Evolutionary conservation across 805 yeast species (phyloP).

Genomic region (Torulaspora franciscae): DNA sequence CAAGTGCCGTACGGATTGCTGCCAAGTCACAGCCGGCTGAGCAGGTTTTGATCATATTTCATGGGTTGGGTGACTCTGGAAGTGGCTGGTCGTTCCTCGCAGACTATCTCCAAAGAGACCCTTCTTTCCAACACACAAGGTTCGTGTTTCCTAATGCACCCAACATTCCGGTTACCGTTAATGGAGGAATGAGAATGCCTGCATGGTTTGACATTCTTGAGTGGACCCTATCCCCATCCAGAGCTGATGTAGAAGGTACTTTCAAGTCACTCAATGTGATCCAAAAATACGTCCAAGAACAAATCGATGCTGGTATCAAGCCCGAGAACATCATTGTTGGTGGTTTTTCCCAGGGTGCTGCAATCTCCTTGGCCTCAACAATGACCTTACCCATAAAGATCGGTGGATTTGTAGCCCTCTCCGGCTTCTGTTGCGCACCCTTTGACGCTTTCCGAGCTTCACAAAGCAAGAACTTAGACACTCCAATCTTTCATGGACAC

Average conservation of each 20-base stretch:
- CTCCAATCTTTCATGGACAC: conserved; percentile 86
- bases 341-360: conserved; percentile 95
- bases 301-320: conserved; percentile 50
- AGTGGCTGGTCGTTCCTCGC: conserved; percentile 85
- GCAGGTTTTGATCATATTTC: conserved; percentile 70
- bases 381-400: conserved; percentile 53
- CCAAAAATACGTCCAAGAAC: conserved; percentile 46
- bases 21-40: conserved; percentile 40
- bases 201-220: conserved; percentile 80
- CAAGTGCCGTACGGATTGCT: conserved; percentile 34
- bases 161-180: conserved; percentile 56
- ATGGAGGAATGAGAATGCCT: conserved; percentile 64
- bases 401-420: conserved; percentile 72
- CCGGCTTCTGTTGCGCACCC: conserved; percentile 61
- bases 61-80: conserved; percentile 91
- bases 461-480: conserved; percentile 45
- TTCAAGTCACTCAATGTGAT: conserved; percentile 45
- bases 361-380: conserved; percentile 61
- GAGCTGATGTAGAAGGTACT: conserved; percentile 52
- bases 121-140: conserved; percentile 50
- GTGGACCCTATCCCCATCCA: conserved; percentile 42
- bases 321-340: conserved; percentile 77
- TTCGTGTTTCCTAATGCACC: conserved; percentile 95
- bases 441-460: conserved; percentile 18
- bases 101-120: conserved; percentile 46